A percentile compares a stretch with the other conserved stretches of the same genome.
phyloP scores from a whole-genome alignment of 1,284 basidiomycete genomes.

The Coniferiporia sulphurascens region DNA sequence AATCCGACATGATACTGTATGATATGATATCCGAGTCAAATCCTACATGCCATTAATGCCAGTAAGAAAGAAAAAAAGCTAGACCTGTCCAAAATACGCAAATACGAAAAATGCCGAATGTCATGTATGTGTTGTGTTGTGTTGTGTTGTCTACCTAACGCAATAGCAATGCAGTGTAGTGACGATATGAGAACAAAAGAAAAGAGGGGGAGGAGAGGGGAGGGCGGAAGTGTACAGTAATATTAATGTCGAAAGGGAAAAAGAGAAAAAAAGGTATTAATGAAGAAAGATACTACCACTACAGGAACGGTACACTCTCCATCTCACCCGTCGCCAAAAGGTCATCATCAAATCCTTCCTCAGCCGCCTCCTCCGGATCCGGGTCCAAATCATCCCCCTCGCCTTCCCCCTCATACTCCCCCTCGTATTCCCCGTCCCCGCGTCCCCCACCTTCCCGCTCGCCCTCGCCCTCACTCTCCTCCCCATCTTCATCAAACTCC shows the following conservation, averaged over 20 bases:
- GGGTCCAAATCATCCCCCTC: too few species aligned
- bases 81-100: too few species aligned
- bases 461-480: conserved; percentile 31
- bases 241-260: too few species aligned
- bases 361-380: conserved; percentile 45
- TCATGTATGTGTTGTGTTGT: too few species aligned
- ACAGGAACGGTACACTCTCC: conserved; percentile 78
- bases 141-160: background rate
- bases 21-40: too few species aligned
- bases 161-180: too few species aligned
- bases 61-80: background rate
- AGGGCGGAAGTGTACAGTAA: too few species aligned
- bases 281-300: too few species aligned
- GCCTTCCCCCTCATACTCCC: conserved; percentile 33
- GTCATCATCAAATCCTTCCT: conserved; percentile 75
- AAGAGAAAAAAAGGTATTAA: too few species aligned
- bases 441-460: conserved; percentile 29
- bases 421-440: conserved; percentile 34
- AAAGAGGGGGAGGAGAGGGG: background rate
- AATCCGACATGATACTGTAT: too few species aligned
- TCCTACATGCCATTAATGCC: too few species aligned
- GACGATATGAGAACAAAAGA: background rate
- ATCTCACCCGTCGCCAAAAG: conserved; percentile 78
- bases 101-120: too few species aligned
- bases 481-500: conserved; percentile 29